Evolutionary conservation across 2,329 filamentous ascomycete species (phyloP).

Genomic region (Penicillium concentricum): DNA sequence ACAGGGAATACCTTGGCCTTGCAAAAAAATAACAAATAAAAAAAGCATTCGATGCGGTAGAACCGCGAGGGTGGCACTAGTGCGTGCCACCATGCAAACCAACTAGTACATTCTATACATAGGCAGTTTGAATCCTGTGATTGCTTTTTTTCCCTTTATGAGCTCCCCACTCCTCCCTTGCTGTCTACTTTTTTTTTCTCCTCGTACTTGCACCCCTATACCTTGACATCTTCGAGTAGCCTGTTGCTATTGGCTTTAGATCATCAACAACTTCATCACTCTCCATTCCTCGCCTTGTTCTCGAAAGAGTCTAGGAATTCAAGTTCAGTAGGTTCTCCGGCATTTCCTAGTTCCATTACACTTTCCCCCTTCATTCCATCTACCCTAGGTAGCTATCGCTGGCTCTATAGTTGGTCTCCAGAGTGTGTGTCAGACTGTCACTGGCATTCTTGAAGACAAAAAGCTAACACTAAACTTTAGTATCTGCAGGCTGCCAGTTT

Average conservation of each 20-base stretch:
- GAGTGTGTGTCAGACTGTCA: not conserved
- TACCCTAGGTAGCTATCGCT: not conserved
- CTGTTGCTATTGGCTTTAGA: slow-evolving; percentile 4
- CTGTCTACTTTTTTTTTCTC: not conserved
- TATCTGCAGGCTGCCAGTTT: not conserved
- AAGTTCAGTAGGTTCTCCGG: slow-evolving; percentile 10
- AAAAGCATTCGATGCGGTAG: not conserved
- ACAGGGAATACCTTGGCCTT: not conserved
- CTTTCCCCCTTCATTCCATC: slow-evolving; percentile 19
- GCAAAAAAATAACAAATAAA: not conserved
- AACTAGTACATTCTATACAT: slow-evolving; percentile 9
- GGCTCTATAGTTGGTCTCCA: slow-evolving; percentile 3
- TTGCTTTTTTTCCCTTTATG: slow-evolving; percentile 13
- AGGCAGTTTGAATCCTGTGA: slow-evolving; percentile 14
- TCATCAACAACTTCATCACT: not conserved
- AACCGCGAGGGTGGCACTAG: slow-evolving; percentile 6
- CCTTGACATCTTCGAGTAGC: not conserved
- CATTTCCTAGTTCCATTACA: not conserved
- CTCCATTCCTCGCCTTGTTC: slow-evolving; percentile 1
- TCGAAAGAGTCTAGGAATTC: slow-evolving; percentile 4
- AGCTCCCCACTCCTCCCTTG: slow-evolving; percentile 6
- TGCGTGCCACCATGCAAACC: slow-evolving; percentile 10
- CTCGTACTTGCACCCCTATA: not conserved
- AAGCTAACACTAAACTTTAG: not conserved
- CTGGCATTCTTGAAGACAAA: not conserved